Evolutionary conservation across 2,329 filamentous ascomycete species (phyloP), one percentile per base, ranked within the genome.

Genomic region (Botrytis tulipae): DNA sequence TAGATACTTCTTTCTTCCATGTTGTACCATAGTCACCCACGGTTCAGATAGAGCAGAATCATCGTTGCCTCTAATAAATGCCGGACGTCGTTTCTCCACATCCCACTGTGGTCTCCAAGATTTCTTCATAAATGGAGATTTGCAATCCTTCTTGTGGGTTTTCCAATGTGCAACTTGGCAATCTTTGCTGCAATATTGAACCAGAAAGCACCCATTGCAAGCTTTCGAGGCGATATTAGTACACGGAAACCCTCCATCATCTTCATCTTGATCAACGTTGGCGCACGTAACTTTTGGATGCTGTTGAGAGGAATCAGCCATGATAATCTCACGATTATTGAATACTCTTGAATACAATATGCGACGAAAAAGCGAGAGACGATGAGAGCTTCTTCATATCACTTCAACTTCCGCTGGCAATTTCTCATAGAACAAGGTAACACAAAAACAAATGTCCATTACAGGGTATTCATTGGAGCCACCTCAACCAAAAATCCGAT

Each of bases 171-270:
- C 59, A 7, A 7, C 5, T 57, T 73, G 67, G 32, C 67, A 73
- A 80, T 83, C 92, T 7, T 84, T 51, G 16, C 65, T 51, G 22
- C 63, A 73, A 40, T 73, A 73, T 51, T 72, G 70, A 9, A 72
- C 70, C 16, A 72, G 59, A n/a, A 67, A 37, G n/a, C 70, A 68
- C n/a, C 46, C n/a, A n/a, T 32, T 68, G n/a, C 61, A 72, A 25
- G 46, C 37, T 57, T 44, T 44, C 2, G 37, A 67, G 29, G 37
- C 70, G 20, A 32, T 22, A 1, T 29, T 29, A 22, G 22, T 20
- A 29, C 70, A 72, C 37, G n/a, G 4, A 12, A 16, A 22, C 4
- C 20, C 6, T 20, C n/a, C 40, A 16, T 16, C 32, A 29, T 59
- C 48, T 20, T 29, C 35, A 29, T n/a, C 37, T 18, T 44, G 60